These are phyloP conservation scores for Wickerhamiella hasegawae DNA, from an alignment of 805 yeast species.

Conservation along the genomic window DNA sequence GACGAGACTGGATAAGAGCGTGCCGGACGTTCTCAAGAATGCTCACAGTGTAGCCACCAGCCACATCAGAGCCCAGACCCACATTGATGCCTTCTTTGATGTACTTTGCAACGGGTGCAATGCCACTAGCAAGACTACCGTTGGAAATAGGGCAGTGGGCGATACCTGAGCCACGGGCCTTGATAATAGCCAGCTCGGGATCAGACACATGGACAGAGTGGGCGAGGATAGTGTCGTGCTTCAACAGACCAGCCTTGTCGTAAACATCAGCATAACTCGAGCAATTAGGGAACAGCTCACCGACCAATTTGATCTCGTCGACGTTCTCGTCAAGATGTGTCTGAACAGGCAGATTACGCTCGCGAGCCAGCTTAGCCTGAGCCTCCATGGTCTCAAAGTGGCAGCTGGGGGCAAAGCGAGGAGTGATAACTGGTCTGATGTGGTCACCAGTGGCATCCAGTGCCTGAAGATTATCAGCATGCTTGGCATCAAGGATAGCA, in stretches of 20 bases:
- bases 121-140: conserved; percentile 78
- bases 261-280: conserved; percentile 64
- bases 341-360: conserved; percentile 48
- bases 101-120: conserved; percentile 62
- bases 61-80: conserved; percentile 64
- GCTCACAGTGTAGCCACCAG: conserved; percentile 61
- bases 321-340: conserved; percentile 81
- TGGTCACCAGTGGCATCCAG: conserved; percentile 14
- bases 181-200: conserved; percentile 45
- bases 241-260: conserved; percentile 42
- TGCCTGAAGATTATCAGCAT: conserved; percentile 34
- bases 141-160: conserved; percentile 92
- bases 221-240: conserved; percentile 60
- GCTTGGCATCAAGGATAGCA: conserved; percentile 40
- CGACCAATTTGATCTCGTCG: conserved; percentile 61
- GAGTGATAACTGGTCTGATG: conserved; percentile 69
- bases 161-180: conserved; percentile 44
- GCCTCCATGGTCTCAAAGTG: conserved; percentile 41
- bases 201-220: conserved; percentile 70
- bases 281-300: conserved; percentile 53
- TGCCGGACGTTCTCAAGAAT: conserved; percentile 51
- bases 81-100: conserved; percentile 55
- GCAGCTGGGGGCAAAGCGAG: conserved; percentile 88
- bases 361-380: conserved; percentile 43
- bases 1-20: conserved; percentile 57